Evolutionary conservation across 2,329 filamentous ascomycete species (phyloP).

Genomic region (Verticillium albo-atrum): DNA sequence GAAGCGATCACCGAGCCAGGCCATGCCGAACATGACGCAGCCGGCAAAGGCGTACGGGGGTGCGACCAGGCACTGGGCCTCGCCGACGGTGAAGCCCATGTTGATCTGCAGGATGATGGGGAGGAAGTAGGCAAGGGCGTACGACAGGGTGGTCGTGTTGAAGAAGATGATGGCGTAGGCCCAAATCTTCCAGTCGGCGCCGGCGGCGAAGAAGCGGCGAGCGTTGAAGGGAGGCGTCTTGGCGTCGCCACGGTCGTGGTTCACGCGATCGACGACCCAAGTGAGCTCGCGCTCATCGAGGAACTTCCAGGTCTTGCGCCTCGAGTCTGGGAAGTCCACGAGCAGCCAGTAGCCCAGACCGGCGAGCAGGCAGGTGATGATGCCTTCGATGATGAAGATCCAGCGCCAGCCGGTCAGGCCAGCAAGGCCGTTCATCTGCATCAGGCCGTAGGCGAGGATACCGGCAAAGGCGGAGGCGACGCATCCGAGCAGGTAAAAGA

Average conservation of each 20-base stretch:
- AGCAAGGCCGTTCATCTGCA: conserved; percentile 56
- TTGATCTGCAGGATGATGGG: conserved; percentile 64
- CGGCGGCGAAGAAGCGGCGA: conserved; percentile 39
- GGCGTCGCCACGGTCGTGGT: conserved; percentile 54
- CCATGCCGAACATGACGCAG: conserved; percentile 54
- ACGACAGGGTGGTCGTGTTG: conserved; percentile 66
- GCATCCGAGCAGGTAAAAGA: conserved; percentile 66
- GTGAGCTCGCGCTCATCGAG: conserved; percentile 43
- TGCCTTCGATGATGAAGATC: conserved; percentile 58
- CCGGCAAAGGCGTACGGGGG: conserved; percentile 65
- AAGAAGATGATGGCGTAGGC: conserved; percentile 56
- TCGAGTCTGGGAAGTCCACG: conserved; percentile 60
- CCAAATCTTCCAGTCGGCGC: conserved; percentile 56
- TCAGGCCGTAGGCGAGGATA: conserved; percentile 66
- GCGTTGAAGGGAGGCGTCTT: conserved; percentile 48
- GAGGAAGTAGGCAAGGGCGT: conserved; percentile 74
- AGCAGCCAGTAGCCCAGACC: conserved; percentile 51
- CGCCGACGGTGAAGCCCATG: conserved; percentile 61
- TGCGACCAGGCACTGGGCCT: conserved; percentile 66
- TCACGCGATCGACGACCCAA: conserved; percentile 50
- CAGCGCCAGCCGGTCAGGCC: conserved; percentile 59
- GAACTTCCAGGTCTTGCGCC: conserved; percentile 47
- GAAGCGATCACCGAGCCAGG: conserved; percentile 64
- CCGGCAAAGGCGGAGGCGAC: conserved; percentile 63
- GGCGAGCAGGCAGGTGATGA: conserved; percentile 50